Conservation (phyloP, 805 yeast genomes). For the Yarrowia deformans region DNA sequence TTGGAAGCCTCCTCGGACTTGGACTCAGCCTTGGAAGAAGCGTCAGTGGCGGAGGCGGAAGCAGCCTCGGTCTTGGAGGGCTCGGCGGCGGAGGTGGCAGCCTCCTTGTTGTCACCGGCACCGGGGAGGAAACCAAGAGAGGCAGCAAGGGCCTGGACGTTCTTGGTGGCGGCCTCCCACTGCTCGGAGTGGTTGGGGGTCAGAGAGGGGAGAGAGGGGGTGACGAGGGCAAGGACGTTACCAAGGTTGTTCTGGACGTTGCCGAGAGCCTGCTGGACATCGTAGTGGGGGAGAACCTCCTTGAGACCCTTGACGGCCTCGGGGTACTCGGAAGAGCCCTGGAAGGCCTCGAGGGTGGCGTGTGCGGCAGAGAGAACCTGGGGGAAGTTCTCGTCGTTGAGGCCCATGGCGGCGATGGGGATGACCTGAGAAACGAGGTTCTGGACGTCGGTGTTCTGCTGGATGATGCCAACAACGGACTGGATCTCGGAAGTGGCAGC, state of each 20-base stretch:
- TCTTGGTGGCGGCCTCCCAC: slow-evolving; percentile 33
- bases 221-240: slow-evolving; percentile 18
- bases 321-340: slow-evolving; percentile 31
- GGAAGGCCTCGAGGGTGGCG: slow-evolving; percentile 28
- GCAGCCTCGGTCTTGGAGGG: slow-evolving; percentile 31
- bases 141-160: slow-evolving; percentile 33
- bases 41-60: slow-evolving; percentile 6
- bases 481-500: slow-evolving; percentile 36
- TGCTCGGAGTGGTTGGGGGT: slow-evolving; percentile 37
- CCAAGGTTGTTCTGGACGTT: slow-evolving; percentile 31
- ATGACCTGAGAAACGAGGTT: slow-evolving; percentile 28
- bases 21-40: slow-evolving; percentile 22
- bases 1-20: slow-evolving; percentile 10
- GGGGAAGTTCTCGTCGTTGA: slow-evolving; percentile 38
- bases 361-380: slow-evolving; percentile 23
- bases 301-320: slow-evolving; percentile 31
- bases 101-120: neutral
- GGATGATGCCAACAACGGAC: slow-evolving; percentile 31
- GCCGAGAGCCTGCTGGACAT: slow-evolving; percentile 32
- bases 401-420: slow-evolving; percentile 32
- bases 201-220: slow-evolving; percentile 33
- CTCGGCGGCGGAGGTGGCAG: slow-evolving; percentile 3
- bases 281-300: slow-evolving; percentile 22
- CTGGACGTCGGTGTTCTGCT: slow-evolving; percentile 28
- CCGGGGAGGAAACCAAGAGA: slow-evolving; percentile 27